A percentile compares a stretch with the other conserved stretches of the same genome.
phyloP scores from a whole-genome alignment of 2,329 filamentous ascomycete genomes.

The Balansia obtecta region DNA sequence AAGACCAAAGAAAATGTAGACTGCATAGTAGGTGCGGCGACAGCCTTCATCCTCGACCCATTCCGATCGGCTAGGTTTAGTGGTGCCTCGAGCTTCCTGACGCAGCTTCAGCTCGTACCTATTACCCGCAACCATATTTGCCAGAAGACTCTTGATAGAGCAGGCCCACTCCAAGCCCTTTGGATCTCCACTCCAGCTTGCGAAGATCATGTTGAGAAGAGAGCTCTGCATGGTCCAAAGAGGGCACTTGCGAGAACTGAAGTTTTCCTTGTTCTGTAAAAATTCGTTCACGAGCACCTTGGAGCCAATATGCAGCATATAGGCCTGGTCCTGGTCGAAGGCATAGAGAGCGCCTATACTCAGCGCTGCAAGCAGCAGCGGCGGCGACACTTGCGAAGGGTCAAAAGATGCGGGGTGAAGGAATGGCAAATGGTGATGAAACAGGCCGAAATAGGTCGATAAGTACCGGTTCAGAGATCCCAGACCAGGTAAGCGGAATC shows the following conservation, averaged over 20 bases:
- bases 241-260: slow-evolving; percentile 93
- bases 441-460: slow-evolving; percentile 91
- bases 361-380: slow-evolving; percentile 75
- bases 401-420: slow-evolving; percentile 85
- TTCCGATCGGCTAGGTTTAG: slow-evolving; percentile 66
- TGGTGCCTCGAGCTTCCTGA: slow-evolving; percentile 70
- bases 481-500: slow-evolving; percentile 75
- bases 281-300: slow-evolving; percentile 97
- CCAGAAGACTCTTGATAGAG: slow-evolving; percentile 94
- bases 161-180: slow-evolving; percentile 98
- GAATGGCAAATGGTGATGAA: slow-evolving; percentile 94
- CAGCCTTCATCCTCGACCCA: slow-evolving; percentile 98
- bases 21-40: slow-evolving; percentile 91
- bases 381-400: slow-evolving; percentile 65
- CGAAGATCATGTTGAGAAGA: slow-evolving; percentile 95
- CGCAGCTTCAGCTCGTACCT: slow-evolving; percentile 92
- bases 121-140: slow-evolving; percentile 97
- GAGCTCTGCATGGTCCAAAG: slow-evolving; percentile 98
- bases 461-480: slow-evolving; percentile 81
- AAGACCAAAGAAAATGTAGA: slow-evolving; percentile 97
- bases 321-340: slow-evolving; percentile 93
- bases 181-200: slow-evolving; percentile 96
- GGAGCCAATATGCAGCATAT: slow-evolving; percentile 92
- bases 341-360: slow-evolving; percentile 95
- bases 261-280: slow-evolving; percentile 95